Base-by-base conservation (phyloP, 352 stramenopile species). In the Globisporangium echinulatum region DNA sequence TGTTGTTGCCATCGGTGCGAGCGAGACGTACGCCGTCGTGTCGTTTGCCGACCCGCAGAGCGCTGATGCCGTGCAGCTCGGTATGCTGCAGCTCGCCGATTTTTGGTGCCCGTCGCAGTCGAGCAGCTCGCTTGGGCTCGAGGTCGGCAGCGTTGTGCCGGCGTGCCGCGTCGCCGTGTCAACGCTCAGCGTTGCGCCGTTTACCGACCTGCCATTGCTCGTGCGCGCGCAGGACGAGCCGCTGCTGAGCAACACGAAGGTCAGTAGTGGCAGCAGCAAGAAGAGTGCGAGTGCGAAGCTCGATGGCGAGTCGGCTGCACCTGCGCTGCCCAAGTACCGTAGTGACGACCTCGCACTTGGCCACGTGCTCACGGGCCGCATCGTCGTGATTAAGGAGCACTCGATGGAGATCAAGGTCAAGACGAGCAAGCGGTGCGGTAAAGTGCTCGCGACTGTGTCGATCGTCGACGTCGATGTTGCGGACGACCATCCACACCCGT, bases 351-450 rank as follows among this genome's bases (percentile, higher is more conserved):
- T 96, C 3, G 63, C 66, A 40, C 65, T 92, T 13, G 85, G 87
- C 13, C 82, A 82, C 64, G 71, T 72, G 13, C 63, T 96, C 58
- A 90, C 76, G 1, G 87, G 85, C 43, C 67, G 80, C 19, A 83
- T 96, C 61, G 58, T 72, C 15, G 69, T 71, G 17, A 92, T 96
- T 73, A 90, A 90, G 56, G 85, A 96, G 61, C 70, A 77, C 63
- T 70, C 71, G 52, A 90, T 96, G 71, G 83, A 96, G 61, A 77
- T 96, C 61, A 89, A 88, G 55, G 62, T 96, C 39, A 82, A 88
- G 72, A 80, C 77, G 5, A 72, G 59, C 47, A 90, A 88, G 67
- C 87, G 80, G 59, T 70, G 72, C 11, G 82, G 87, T 51, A 96
- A 92, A 70, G 78, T 94, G 7, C 68, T 85, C 44, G 70, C 83